These are phyloP conservation scores for Chenopodium quinoa DNA, from an alignment of 148 eudicot species.

Conservation along the genomic window DNA sequence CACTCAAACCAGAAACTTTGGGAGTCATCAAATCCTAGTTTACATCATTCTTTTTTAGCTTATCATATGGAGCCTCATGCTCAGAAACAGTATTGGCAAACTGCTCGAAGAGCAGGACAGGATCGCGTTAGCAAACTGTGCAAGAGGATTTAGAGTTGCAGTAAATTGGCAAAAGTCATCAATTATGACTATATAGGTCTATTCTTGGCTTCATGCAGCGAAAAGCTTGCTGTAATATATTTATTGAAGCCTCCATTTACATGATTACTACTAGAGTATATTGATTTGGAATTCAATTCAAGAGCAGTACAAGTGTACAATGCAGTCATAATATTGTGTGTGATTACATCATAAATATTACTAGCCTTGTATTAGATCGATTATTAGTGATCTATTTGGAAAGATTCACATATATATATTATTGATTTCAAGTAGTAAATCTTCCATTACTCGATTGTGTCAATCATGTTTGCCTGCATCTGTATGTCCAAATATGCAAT, in stretches of 20 bases:
- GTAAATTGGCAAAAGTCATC: conserved; percentile 20
- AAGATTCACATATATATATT: no score
- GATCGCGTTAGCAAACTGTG: neutral
- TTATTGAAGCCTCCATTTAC: conserved; percentile 5
- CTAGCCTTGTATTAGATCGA: neutral
- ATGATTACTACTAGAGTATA: neutral
- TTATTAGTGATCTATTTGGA: neutral
- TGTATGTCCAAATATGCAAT: neutral
- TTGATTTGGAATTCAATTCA: neutral
- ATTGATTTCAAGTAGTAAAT: neutral
- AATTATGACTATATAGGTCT: conserved; percentile 18
- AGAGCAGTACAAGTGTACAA: neutral
- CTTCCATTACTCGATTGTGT: neutral
- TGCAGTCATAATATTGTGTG: neutral
- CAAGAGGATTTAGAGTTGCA: neutral
- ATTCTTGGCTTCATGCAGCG: conserved; percentile 22
- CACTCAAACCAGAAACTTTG: conserved; percentile 41
- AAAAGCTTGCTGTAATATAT: conserved; percentile 4
- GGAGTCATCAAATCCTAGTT: conserved; percentile 25
- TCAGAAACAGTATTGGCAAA: neutral
- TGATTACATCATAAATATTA: neutral
- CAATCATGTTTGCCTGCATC: neutral
- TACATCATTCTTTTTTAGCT: neutral
- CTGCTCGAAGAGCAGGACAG: conserved; percentile 13
- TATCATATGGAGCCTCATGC: neutral